Conservation (phyloP, 2,329 filamentous ascomycete species). For the Pseudocercospora musae region DNA sequence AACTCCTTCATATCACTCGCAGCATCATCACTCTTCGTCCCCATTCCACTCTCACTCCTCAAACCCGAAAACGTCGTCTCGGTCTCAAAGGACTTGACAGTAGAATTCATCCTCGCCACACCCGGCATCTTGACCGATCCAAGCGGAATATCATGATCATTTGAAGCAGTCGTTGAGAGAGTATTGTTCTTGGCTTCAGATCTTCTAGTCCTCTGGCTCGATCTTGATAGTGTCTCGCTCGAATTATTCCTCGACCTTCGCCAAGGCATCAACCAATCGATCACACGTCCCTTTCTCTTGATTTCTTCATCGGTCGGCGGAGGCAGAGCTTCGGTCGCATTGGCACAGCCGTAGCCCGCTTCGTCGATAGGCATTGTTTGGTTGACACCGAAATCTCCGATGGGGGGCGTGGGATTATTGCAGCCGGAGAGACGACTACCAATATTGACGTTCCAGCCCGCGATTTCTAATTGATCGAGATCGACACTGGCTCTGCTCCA, state of each 20-base stretch:
- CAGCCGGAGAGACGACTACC: neutral
- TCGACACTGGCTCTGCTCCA: constrained; percentile 4
- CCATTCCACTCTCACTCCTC: neutral
- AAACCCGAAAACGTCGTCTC: neutral
- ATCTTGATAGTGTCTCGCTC: neutral
- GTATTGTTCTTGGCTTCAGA: neutral
- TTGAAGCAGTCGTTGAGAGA: neutral
- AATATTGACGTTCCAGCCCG: neutral
- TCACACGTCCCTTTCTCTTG: neutral
- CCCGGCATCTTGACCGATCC: neutral
- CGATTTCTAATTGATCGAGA: neutral
- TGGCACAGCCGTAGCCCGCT: neutral
- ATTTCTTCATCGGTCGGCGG: neutral
- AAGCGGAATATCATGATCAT: neutral
- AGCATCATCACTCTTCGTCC: neutral
- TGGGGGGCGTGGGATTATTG: neutral
- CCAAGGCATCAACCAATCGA: neutral
- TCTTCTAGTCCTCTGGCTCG: neutral
- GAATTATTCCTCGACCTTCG: neutral
- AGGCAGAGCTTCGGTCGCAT: neutral
- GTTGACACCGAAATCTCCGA: neutral
- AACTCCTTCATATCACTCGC: neutral
- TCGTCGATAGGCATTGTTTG: neutral
- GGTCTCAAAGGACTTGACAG: neutral
- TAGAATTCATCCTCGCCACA: neutral